Evolutionary conservation across 352 stramenopile species (phyloP).

Genomic region (Phytophthora ohioensis): DNA sequence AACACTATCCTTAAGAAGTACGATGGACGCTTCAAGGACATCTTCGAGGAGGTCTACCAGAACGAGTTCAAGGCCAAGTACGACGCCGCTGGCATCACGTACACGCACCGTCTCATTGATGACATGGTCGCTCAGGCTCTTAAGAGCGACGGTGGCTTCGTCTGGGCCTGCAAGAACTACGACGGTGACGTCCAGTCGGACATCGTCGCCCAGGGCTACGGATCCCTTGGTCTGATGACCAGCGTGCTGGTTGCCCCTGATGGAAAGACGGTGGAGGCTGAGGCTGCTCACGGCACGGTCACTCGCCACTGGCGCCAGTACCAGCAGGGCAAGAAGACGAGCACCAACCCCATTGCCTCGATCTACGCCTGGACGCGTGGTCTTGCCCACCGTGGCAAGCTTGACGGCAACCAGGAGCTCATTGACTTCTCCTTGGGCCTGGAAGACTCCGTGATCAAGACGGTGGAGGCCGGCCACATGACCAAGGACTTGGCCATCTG

Average conservation of each 20-base stretch:
- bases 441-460: conserved; percentile 77
- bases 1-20: conserved; percentile 90
- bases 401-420: conserved; percentile 83
- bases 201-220: conserved; percentile 84
- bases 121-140: conserved; percentile 87
- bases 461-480: conserved; percentile 81
- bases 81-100: conserved; percentile 76
- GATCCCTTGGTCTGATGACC: conserved; percentile 84
- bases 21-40: conserved; percentile 82
- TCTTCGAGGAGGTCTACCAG: conserved; percentile 87
- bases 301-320: conserved; percentile 86
- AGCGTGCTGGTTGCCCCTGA: conserved; percentile 75
- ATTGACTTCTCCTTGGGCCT: conserved; percentile 65
- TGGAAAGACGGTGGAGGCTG: conserved; percentile 85
- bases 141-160: conserved; percentile 81
- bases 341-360: conserved; percentile 81
- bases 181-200: conserved; percentile 85
- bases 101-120: conserved; percentile 84
- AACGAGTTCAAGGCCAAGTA: conserved; percentile 80
- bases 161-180: conserved; percentile 90
- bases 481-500: conserved; percentile 88
- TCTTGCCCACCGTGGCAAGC: conserved; percentile 72
- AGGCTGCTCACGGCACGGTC: conserved; percentile 86
- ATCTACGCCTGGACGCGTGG: conserved; percentile 88
- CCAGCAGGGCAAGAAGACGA: conserved; percentile 84